Evolutionary conservation across 2,329 filamentous ascomycete species (phyloP), one percentile per base, ranked within the genome.

Genomic region (Colletotrichum godetiae): DNA sequence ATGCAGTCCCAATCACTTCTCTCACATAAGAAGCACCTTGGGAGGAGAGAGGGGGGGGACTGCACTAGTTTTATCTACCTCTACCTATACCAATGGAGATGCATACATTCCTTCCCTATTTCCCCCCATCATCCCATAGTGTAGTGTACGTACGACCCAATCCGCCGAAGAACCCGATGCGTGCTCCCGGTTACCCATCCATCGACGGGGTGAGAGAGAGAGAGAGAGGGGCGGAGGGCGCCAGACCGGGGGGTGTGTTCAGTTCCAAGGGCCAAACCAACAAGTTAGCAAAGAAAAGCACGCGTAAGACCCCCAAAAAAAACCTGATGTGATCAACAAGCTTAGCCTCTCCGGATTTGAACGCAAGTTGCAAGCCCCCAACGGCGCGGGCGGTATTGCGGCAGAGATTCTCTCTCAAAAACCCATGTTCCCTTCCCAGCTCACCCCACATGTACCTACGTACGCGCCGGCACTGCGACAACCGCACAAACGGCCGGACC

Each of bases 381-480:
- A 42, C 12, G 59, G 19, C 19, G 29, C 13, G 46, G 27, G 60
- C 19, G 42, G 27, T 27, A 19, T 24, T 10, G 35, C n/a, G 33
- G 57, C n/a, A 31, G 37, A n/a, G 42, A 49, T 4, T 49, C 33
- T 35, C 19, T 42, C 5, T 42, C 15, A 4, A 19, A 49, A 49
- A 22, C 42, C 42, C 42, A 49, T 49, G 42, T 49, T 22, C 42
- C 42, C 42, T 49, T 49, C 42, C 42, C 19, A n/a, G 37, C 0
- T 49, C 42, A 22, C 19, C 42, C 42, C 42, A 49, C 42, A n/a
- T 49, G 42, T 22, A 42, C 37, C 13, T 42, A 42, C 37, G 37
- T 49, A 49, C 19, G 42, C 13, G 42, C 33, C 65, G 70, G 66
- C 59, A 69, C 29, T 72, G 65, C 66, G 60, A 31, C 61, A 37